phyloP scores from a whole-genome alignment of 345 rosid species.

The Melastoma malabathricum region DNA sequence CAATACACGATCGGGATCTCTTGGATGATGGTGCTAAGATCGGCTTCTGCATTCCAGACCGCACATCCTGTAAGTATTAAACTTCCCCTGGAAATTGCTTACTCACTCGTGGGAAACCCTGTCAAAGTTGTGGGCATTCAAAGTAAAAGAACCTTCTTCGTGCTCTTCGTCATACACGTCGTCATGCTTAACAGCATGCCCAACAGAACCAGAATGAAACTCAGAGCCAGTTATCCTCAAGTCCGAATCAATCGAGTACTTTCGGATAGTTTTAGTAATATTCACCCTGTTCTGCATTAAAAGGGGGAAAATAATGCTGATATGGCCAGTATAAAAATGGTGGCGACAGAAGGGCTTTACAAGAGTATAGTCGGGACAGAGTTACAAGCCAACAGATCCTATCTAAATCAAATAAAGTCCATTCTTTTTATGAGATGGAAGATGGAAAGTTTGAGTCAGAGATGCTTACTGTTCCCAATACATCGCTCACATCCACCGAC shows the following conservation, averaged over 20 bases:
- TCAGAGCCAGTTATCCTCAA: constrained; percentile 75
- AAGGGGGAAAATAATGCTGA: not conserved
- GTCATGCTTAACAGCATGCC: constrained; percentile 59
- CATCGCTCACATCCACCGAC: constrained; percentile 83
- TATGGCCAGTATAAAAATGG: too few species aligned
- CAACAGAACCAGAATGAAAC: constrained; percentile 54
- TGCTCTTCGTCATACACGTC: constrained; percentile 54
- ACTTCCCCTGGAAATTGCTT: constrained; percentile 1
- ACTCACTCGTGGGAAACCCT: constrained; percentile 61
- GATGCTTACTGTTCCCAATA: constrained; percentile 95
- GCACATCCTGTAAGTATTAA: too few species aligned
- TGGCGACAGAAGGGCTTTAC: too few species aligned
- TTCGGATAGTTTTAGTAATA: constrained; percentile 84
- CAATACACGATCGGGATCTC: not conserved
- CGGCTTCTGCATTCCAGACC: not conserved
- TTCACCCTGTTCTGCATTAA: constrained; percentile 91
- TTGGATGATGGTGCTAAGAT: not conserved
- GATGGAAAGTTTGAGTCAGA: constrained; percentile 5
- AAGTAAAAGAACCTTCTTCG: constrained; percentile 47
- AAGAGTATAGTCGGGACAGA: too few species aligned
- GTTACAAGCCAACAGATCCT: too few species aligned
- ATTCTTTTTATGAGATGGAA: constrained; percentile 1
- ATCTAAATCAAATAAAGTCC: too few species aligned
- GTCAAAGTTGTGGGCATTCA: constrained; percentile 57
- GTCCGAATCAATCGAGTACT: constrained; percentile 71